Percentiles rank a stretch among this genome's conserved stretches.
Conservation (phyloP, 768 basidiomycete genomes). For the Lactifluus pinguis region DNA sequence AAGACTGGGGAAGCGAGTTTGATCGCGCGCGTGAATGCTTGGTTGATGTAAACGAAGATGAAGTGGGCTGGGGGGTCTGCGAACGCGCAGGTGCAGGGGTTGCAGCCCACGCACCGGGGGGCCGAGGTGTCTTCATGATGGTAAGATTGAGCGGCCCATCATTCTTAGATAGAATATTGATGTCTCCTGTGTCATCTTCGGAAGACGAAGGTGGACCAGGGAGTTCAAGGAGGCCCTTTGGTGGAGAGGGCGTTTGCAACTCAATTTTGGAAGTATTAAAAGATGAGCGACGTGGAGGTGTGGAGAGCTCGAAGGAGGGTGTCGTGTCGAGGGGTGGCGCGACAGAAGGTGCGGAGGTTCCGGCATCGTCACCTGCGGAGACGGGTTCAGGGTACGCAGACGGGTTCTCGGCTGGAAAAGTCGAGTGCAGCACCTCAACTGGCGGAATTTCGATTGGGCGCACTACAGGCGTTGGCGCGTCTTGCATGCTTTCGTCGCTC, state of each 20-base stretch:
- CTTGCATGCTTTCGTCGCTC: slow-evolving; percentile 30
- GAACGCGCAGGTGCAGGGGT: slow-evolving; percentile 29
- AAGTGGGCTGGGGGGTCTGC: slow-evolving; percentile 8
- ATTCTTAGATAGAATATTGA: slow-evolving; percentile 22
- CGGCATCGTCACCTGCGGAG: not conserved
- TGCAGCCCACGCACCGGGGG: slow-evolving; percentile 38
- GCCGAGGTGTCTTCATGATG: slow-evolving; percentile 36
- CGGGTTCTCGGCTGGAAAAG: slow-evolving; percentile 18
- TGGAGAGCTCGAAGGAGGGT: slow-evolving; percentile 28
- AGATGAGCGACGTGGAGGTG: slow-evolving; percentile 40
- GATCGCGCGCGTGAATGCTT: slow-evolving; percentile 10
- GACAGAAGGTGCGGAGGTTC: slow-evolving; percentile 6
- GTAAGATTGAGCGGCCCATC: slow-evolving; percentile 25
- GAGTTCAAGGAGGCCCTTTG: slow-evolving; percentile 52
- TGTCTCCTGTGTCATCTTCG: slow-evolving; percentile 37
- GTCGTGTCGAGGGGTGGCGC: slow-evolving; percentile 14
- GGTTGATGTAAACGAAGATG: not conserved
- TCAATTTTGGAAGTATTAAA: slow-evolving; percentile 36
- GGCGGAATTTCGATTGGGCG: slow-evolving; percentile 14
- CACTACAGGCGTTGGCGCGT: slow-evolving; percentile 9
- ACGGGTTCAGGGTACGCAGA: not conserved
- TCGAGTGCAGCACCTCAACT: slow-evolving; percentile 24
- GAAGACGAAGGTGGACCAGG: slow-evolving; percentile 54
- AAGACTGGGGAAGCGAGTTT: slow-evolving; percentile 17
- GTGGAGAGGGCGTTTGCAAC: slow-evolving; percentile 57